phyloP scores from a whole-genome alignment of 768 basidiomycete genomes.

The Leucocoprinus leucothites region DNA sequence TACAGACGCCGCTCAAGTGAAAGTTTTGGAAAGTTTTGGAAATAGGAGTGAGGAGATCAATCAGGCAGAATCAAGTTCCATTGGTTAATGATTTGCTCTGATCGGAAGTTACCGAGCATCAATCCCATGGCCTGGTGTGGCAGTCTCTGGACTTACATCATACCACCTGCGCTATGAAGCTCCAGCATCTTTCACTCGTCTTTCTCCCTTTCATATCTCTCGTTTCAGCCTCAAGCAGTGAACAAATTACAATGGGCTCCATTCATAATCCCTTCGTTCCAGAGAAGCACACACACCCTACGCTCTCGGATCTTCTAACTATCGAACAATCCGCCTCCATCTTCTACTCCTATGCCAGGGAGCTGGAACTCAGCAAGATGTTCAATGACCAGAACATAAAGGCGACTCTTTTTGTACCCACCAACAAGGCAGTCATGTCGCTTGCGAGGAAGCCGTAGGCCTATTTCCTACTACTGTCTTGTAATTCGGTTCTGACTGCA shows the following conservation, averaged over 20 bases:
- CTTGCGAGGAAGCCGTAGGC: constrained; percentile 80
- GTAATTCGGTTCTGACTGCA: background rate
- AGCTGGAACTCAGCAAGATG: constrained; percentile 54
- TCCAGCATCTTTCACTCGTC: constrained; percentile 27
- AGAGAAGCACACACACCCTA: constrained; percentile 43
- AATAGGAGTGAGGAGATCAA: too few species aligned
- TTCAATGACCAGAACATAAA: constrained; percentile 37
- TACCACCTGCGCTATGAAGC: constrained; percentile 28
- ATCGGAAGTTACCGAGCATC: constrained; percentile 3
- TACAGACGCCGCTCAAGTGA: too few species aligned
- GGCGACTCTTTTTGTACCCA: constrained; percentile 74
- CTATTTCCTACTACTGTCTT: background rate
- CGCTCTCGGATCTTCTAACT: constrained; percentile 73
- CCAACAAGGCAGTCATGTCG: constrained; percentile 86
- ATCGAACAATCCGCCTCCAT: constrained; percentile 75
- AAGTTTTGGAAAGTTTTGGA: too few species aligned
- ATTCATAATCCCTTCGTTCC: constrained; percentile 26
- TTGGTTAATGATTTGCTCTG: background rate
- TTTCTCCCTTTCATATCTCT: constrained; percentile 26
- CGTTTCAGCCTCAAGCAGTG: constrained; percentile 25
- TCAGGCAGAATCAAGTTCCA: background rate
- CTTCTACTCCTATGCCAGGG: constrained; percentile 81
- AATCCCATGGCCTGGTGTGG: background rate
- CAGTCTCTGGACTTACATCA: background rate
- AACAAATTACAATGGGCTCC: constrained; percentile 32